A percentile compares a stretch with the other conserved stretches of the same genome.
Conservation (phyloP, 208 protist species). For the Tritrichomonas musculus region DNA sequence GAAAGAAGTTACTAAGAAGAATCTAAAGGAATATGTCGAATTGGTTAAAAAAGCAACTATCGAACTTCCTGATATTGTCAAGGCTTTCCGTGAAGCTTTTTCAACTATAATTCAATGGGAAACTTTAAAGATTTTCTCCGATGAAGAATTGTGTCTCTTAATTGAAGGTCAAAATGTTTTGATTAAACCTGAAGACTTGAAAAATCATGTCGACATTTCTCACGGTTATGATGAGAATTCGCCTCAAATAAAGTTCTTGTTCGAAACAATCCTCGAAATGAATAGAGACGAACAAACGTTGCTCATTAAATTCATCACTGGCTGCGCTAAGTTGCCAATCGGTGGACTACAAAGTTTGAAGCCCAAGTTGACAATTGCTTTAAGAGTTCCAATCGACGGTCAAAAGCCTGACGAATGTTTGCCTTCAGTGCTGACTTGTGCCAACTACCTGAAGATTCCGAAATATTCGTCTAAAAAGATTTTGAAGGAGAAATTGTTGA, state of each 20-base stretch:
- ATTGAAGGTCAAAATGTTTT: neutral
- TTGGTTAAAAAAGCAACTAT: neutral
- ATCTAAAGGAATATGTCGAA: neutral
- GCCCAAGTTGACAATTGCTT: neutral
- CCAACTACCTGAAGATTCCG: neutral
- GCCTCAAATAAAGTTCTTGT: neutral
- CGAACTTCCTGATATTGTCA: neutral
- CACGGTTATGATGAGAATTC: neutral
- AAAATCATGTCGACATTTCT: neutral
- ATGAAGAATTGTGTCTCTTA: neutral
- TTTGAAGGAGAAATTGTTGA: neutral
- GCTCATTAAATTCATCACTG: slow-evolving; percentile 18
- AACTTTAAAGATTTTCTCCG: neutral
- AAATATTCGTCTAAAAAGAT: neutral
- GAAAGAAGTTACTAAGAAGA: neutral
- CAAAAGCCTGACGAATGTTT: neutral
- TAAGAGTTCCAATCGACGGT: neutral
- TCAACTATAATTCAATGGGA: neutral
- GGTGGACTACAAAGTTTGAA: neutral
- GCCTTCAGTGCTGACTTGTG: neutral
- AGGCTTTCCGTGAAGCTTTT: neutral
- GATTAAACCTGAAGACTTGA: neutral
- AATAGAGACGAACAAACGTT: neutral
- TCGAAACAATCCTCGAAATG: neutral
- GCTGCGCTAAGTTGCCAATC: neutral